A percentile compares a stretch with the other conserved stretches of the same genome.
These are phyloP conservation scores for Aphanomyces cochlioides DNA, from an alignment of 352 stramenopile genomes.

Conservation along the genomic window DNA sequence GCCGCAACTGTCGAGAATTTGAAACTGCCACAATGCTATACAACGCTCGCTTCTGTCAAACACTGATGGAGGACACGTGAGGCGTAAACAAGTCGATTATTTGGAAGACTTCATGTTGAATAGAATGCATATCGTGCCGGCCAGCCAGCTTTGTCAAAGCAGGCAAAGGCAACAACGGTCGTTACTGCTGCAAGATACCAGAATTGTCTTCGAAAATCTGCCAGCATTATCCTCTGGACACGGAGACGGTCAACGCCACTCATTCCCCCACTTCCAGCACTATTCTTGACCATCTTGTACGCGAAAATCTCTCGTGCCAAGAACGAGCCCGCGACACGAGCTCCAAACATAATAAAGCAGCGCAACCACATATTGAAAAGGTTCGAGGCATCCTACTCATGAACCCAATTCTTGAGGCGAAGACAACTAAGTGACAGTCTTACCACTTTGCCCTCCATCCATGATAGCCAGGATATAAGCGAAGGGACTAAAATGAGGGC, in stretches of 20 bases:
- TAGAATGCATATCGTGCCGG: slow-evolving; percentile 21
- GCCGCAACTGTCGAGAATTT: too few relatives aligned
- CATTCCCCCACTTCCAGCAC: slow-evolving; percentile 74
- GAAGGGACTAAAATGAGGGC: slow-evolving; percentile 81
- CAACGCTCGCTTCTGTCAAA: too few relatives aligned
- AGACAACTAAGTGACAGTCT: slow-evolving; percentile 35
- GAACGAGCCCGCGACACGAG: slow-evolving; percentile 61
- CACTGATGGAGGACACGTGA: too few relatives aligned
- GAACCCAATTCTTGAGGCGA: background rate
- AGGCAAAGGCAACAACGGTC: slow-evolving; percentile 80
- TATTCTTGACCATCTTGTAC: slow-evolving; percentile 55
- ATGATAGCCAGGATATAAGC: slow-evolving; percentile 64
- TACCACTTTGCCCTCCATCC: slow-evolving; percentile 68
- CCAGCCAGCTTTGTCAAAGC: slow-evolving; percentile 47
- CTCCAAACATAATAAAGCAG: slow-evolving; percentile 81
- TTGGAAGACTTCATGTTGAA: background rate
- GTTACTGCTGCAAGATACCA: slow-evolving; percentile 84
- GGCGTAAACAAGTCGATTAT: too few relatives aligned
- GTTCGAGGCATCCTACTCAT: background rate
- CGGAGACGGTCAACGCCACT: slow-evolving; percentile 48
- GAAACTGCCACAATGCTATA: too few relatives aligned
- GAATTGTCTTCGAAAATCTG: slow-evolving; percentile 82
- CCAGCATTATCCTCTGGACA: slow-evolving; percentile 83
- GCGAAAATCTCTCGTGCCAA: slow-evolving; percentile 82
- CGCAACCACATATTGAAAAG: slow-evolving; percentile 77